A percentile compares a stretch with the other conserved stretches of the same genome.
phyloP scores from a whole-genome alignment of 2,329 filamentous ascomycete species.

The Colletotrichum eleusines region DNA sequence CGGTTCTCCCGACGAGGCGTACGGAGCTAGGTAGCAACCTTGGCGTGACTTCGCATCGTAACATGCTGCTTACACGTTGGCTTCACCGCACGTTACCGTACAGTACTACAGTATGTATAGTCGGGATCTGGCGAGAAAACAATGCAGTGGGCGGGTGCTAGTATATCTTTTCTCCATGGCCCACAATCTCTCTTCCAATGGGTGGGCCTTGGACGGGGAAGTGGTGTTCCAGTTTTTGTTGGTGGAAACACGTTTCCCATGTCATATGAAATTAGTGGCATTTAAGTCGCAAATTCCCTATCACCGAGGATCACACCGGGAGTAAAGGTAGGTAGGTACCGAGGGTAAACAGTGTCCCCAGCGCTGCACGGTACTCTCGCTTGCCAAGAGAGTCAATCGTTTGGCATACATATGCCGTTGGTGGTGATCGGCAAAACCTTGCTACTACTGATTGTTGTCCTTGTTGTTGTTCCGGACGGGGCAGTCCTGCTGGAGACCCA shows the following conservation, averaged over 20 bases:
- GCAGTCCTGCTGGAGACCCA: background rate
- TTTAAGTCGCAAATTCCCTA: conserved; percentile 11
- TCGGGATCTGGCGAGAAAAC: background rate
- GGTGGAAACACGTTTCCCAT: conserved; percentile 22
- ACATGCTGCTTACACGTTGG: background rate
- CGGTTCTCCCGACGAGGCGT: background rate
- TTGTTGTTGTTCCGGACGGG: background rate
- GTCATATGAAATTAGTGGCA: conserved; percentile 13
- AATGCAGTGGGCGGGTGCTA: background rate
- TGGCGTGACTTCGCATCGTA: too few relatives aligned
- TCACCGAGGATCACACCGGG: background rate
- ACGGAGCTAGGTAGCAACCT: too few relatives aligned
- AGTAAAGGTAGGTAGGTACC: too few relatives aligned
- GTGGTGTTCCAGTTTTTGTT: background rate
- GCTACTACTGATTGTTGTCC: background rate
- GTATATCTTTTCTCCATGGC: background rate
- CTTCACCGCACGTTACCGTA: background rate
- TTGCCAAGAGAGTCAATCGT: conserved; percentile 30
- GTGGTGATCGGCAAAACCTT: conserved; percentile 5
- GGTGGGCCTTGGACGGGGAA: background rate
- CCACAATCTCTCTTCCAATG: background rate
- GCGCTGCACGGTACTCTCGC: too few relatives aligned
- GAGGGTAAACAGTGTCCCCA: conserved; percentile 2
- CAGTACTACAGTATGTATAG: background rate
- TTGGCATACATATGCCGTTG: conserved; percentile 2